phyloP scores from a whole-genome alignment of 148 eudicot species.

The Spergularia bocconei region DNA sequence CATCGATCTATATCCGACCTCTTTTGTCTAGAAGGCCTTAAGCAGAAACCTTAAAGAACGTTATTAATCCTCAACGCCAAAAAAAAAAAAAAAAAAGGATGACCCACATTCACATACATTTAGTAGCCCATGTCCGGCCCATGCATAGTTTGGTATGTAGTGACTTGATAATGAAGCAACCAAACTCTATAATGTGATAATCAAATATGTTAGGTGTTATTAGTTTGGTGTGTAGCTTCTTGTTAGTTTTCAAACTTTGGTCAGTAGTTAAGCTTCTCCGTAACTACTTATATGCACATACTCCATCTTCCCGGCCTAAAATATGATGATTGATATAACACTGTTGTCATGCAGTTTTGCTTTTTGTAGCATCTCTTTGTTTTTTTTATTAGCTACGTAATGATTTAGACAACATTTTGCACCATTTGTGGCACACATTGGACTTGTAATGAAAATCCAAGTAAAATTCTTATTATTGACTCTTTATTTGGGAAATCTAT shows the following conservation, averaged over 20 bases:
- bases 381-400: neutral
- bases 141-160: neutral
- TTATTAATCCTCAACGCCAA: no score
- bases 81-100: no score
- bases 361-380: neutral
- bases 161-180: neutral
- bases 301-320: neutral
- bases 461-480: no score
- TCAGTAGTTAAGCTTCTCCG: conserved; percentile 5
- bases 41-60: no score
- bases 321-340: neutral
- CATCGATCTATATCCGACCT: no score
- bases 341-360: neutral
- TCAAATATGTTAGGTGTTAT: neutral
- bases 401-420: no score
- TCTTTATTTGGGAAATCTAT: no score
- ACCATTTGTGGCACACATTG: no score
- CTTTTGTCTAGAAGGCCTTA: no score
- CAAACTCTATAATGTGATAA: neutral
- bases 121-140: no score
- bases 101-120: no score
- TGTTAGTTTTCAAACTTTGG: neutral
- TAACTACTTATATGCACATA: conserved; percentile 9
- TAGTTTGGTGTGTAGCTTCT: neutral
- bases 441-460: no score